Conservation (phyloP, 805 yeast genomes). For the Candida coquimbonensis region DNA sequence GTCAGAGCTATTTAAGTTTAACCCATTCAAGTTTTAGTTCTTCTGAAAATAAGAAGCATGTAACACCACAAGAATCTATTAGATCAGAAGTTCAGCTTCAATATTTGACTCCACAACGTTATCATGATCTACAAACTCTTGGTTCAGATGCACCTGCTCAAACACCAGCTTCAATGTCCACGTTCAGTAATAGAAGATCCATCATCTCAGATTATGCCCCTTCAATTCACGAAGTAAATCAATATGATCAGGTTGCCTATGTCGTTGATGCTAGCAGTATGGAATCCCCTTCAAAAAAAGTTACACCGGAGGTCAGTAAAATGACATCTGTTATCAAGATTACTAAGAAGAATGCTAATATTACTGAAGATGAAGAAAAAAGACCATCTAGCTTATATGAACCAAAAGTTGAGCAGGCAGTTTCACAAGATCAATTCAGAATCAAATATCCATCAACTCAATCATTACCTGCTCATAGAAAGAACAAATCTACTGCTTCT, state of each 20-base stretch:
- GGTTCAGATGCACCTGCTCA: not conserved
- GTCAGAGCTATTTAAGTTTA: no score
- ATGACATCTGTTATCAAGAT: constrained; percentile 18
- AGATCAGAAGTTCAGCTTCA: not conserved
- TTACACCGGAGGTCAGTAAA: not conserved
- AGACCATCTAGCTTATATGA: not conserved
- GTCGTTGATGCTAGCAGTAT: constrained; percentile 8
- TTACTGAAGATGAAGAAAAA: not conserved
- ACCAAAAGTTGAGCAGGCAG: not conserved
- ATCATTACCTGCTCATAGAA: constrained; percentile 1
- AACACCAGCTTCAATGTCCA: not conserved
- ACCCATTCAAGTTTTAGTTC: no score
- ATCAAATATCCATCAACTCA: constrained; percentile 5
- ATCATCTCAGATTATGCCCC: constrained; percentile 22
- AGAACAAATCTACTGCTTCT: constrained; percentile 2
- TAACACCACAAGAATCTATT: not conserved
- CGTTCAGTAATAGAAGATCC: constrained; percentile 14
- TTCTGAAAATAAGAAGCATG: no score
- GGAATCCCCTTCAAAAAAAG: not conserved
- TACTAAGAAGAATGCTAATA: not conserved
- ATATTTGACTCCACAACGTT: not conserved
- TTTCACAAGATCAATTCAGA: constrained; percentile 4
- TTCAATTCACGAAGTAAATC: constrained; percentile 19
- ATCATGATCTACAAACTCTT: not conserved
- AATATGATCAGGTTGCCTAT: constrained; percentile 11